phyloP scores from a whole-genome alignment of 2,329 filamentous ascomycete genomes.

The Xylariaceae sp. region DNA sequence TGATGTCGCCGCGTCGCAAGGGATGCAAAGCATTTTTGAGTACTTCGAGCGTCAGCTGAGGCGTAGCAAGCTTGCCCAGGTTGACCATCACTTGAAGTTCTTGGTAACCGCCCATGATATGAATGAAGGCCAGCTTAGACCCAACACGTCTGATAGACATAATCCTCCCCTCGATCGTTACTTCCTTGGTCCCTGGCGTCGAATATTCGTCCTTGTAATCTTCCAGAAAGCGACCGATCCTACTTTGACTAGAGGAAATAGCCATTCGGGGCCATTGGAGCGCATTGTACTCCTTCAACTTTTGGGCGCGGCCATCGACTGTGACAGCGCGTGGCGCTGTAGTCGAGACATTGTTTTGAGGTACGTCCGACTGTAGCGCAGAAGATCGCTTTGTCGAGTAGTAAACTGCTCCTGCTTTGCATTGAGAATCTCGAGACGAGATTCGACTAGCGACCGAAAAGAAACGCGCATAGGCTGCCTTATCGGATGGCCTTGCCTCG shows the following conservation, averaged over 20 bases:
- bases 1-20: conserved; percentile 68
- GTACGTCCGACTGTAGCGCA: too few relatives aligned
- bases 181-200: conserved; percentile 21
- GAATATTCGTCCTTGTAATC: conserved; percentile 26
- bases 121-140: conserved; percentile 78
- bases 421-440: too few relatives aligned
- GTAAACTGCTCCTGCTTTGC: too few relatives aligned
- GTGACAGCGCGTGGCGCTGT: conserved; percentile 8
- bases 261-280: conserved; percentile 53
- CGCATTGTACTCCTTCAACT: conserved; percentile 45
- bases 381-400: too few relatives aligned
- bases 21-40: conserved; percentile 62
- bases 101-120: conserved; percentile 68
- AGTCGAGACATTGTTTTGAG: too few relatives aligned
- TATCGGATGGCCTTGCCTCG: conserved; percentile 32
- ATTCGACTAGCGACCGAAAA: conserved; percentile 38
- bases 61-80: conserved; percentile 43
- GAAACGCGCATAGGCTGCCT: conserved; percentile 42
- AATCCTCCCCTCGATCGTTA: conserved; percentile 28
- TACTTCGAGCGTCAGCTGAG: conserved; percentile 30
- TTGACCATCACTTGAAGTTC: conserved; percentile 75
- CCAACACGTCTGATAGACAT: conserved; percentile 38
- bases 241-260: conserved; percentile 29
- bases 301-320: conserved; percentile 38
- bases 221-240: conserved; percentile 32